Conservation (phyloP, 164 flowering plant species). For the Vitis rotundifolia region DNA sequence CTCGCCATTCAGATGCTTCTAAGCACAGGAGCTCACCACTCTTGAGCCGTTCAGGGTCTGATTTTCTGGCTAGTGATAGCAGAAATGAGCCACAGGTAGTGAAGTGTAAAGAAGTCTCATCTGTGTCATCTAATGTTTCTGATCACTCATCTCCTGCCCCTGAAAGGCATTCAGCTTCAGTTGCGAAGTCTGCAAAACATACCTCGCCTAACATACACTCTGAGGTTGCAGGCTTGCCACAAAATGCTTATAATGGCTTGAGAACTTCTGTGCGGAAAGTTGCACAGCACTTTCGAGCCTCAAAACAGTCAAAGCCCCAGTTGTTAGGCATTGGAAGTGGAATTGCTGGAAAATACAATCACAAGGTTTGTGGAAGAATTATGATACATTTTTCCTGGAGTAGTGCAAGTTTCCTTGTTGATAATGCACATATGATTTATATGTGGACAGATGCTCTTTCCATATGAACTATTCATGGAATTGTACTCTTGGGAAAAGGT, state of each 20-base stretch:
- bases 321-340: conserved; percentile 10
- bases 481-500: conserved; percentile 35
- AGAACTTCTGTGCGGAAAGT: conserved; percentile 40
- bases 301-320: conserved; percentile 27
- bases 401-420: neutral
- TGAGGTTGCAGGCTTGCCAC: conserved; percentile 17
- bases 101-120: conserved; percentile 19
- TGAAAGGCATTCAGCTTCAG: conserved; percentile 15
- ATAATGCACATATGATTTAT: conserved; percentile 11
- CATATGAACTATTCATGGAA: conserved; percentile 37
- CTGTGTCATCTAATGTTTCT: conserved; percentile 25
- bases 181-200: conserved; percentile 25
- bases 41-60: conserved; percentile 10
- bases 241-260: conserved; percentile 32
- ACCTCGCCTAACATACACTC: conserved; percentile 4
- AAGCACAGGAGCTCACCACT: conserved; percentile 8
- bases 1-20: conserved; percentile 9
- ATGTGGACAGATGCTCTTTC: conserved; percentile 32
- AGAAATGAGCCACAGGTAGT: conserved; percentile 12
- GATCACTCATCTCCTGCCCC: conserved; percentile 22
- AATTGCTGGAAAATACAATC: conserved; percentile 18
- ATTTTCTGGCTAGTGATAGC: conserved; percentile 11
- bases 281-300: conserved; percentile 33
- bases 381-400: neutral
- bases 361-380: conserved; percentile 21